These are phyloP conservation scores for Myxozyma udenii DNA, from an alignment of 805 yeast species.

Conservation along the genomic window DNA sequence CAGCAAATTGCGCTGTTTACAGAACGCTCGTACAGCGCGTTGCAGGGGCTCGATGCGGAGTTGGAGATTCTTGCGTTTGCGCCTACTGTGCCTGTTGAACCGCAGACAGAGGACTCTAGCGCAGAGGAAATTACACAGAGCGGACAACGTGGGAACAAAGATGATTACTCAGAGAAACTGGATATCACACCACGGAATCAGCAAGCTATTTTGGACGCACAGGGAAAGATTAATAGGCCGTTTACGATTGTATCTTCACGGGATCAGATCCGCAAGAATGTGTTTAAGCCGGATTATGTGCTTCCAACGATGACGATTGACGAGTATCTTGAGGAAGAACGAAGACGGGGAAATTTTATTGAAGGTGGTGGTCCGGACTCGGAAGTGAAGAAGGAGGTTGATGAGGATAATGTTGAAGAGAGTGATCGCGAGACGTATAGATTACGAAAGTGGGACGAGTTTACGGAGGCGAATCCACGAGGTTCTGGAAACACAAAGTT, in stretches of 20 bases:
- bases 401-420: conserved; percentile 60
- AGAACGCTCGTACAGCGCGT: conserved; percentile 51
- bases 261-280: conserved; percentile 58
- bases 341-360: conserved; percentile 75
- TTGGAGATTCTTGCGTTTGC: conserved; percentile 52
- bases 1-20: conserved; percentile 55
- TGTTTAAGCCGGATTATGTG: conserved; percentile 86
- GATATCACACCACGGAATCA: conserved; percentile 41
- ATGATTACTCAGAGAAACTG: conserved; percentile 61
- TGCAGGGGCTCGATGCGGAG: conserved; percentile 66
- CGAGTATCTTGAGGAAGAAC: conserved; percentile 81
- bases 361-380: conserved; percentile 35
- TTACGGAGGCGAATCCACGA: conserved; percentile 75
- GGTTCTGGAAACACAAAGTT: conserved; percentile 84
- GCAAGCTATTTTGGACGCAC: conserved; percentile 54
- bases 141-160: conserved; percentile 29
- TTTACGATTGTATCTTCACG: conserved; percentile 63
- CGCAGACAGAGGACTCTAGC: conserved; percentile 23
- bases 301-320: conserved; percentile 94
- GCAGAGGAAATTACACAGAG: too few species aligned
- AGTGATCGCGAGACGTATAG: conserved; percentile 68
- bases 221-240: conserved; percentile 79
- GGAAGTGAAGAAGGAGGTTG: conserved; percentile 46
- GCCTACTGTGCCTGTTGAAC: conserved; percentile 29
- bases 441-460: conserved; percentile 89